Evolutionary conservation across 108 stramenopile species (phyloP).

Genomic region (Nitzschia putrida): DNA sequence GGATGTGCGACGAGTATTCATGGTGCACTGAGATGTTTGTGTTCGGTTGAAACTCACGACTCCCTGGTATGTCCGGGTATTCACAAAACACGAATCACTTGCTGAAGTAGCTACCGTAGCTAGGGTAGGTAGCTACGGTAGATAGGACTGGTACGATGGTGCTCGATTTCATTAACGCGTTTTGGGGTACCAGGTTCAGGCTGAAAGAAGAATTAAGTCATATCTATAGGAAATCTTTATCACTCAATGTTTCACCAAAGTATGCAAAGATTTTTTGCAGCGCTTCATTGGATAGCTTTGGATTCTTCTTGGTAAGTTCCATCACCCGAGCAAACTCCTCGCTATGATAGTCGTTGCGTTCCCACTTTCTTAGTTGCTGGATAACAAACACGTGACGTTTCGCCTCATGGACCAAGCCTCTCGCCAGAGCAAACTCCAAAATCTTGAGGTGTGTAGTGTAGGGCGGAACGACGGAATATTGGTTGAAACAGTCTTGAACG

Average conservation of each 20-base stretch:
- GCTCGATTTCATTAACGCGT: too few relatives aligned
- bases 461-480: constrained; percentile 78
- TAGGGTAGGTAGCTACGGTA: too few relatives aligned
- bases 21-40: too few relatives aligned
- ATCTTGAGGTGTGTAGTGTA: constrained; percentile 85
- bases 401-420: constrained; percentile 72
- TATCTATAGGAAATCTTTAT: constrained; percentile 75
- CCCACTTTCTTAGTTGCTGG: constrained; percentile 83
- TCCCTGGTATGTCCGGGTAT: too few relatives aligned
- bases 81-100: too few relatives aligned
- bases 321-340: constrained; percentile 54
- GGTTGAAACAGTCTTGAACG: constrained; percentile 80
- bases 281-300: constrained; percentile 68
- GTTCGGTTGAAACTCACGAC: too few relatives aligned
- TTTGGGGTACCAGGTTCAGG: too few relatives aligned
- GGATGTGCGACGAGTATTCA: too few relatives aligned
- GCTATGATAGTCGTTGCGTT: constrained; percentile 62
- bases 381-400: constrained; percentile 85
- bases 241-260: constrained; percentile 72
- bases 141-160: too few relatives aligned
- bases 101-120: too few relatives aligned
- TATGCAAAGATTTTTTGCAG: constrained; percentile 76
- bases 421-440: constrained; percentile 72
- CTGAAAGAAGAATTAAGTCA: neutral
- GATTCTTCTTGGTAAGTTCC: constrained; percentile 64